Base-by-base conservation (phyloP, 768 basidiomycete species). In the Boletellus emodensis region DNA sequence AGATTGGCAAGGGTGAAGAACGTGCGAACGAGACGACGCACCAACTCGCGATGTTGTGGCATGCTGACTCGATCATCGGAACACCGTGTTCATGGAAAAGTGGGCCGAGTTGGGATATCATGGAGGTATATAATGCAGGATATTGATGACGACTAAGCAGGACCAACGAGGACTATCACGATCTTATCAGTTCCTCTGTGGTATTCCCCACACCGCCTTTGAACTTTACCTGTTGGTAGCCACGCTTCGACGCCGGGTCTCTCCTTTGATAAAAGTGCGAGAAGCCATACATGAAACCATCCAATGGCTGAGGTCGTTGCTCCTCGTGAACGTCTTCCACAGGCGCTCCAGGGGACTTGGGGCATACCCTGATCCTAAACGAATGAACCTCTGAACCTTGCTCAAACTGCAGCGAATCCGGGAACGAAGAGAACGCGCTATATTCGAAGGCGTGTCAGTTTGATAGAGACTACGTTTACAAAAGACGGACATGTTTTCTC, bases 371-470 rank as follows among this genome's bases (percentile, higher is more conserved):
- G 46, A 95, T 80, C 44, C 93, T 84, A 72, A 95, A 95, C 0
- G 90, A 92, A 66, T 95, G 92, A 1, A 78, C 75, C 61, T 90
- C 84, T 0, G 83, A 82, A 6, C 92, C 92, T 63, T 94, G 85
- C 40, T 89, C 84, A 50, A 91, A 91, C 48, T 90, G 83, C 2
- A 83, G 70, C 0, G 92, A 92, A 62, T 97, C 94, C 0, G 94
- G 94, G 61, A 97, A 93, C 1, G 91, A 83, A 7, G 88, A 90
- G 66, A 97, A 97, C 2, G 93, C 90, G 48, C 94, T 96, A 44
- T 3, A 40, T 20, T 24, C 9, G 17, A 24, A 22, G 39, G 18
- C 6, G 33, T 48, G 48, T 64, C 46, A 55, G 49, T 41, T 5
- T 6, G 15, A 44, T 32, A 32, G 46, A 36, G 43, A 11, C 20